These are phyloP conservation scores for Boletus eberwhitei DNA, from an alignment of 768 basidiomycete species.

Conservation along the genomic window DNA sequence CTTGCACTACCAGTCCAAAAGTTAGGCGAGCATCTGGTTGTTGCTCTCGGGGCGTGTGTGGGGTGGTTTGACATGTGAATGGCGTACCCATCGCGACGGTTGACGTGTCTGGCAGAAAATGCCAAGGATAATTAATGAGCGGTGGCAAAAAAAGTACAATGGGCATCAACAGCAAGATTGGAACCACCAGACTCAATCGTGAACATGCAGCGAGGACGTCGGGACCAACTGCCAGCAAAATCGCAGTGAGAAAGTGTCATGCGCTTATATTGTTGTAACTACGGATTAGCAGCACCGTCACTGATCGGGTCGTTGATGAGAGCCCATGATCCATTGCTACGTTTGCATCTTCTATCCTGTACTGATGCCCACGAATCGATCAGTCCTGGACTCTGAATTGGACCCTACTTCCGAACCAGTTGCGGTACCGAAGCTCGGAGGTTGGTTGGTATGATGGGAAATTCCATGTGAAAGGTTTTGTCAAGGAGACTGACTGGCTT, in stretches of 20 bases:
- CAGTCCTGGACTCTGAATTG: neutral
- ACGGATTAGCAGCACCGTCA: no score
- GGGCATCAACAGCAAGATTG: neutral
- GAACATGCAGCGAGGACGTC: neutral
- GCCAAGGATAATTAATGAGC: neutral
- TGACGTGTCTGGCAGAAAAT: conserved; percentile 3
- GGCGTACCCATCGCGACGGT: neutral
- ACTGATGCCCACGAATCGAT: neutral
- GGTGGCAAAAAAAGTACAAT: neutral
- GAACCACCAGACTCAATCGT: neutral
- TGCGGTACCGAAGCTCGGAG: neutral
- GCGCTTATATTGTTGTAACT: no score
- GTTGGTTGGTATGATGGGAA: conserved; percentile 1
- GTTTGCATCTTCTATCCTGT: conserved; percentile 1
- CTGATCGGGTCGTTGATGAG: no score
- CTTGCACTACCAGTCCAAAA: no score
- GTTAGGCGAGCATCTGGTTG: no score
- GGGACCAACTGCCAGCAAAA: no score
- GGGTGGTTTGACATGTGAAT: neutral
- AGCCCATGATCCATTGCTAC: no score
- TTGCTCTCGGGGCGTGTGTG: no score
- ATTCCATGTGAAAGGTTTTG: conserved; percentile 7
- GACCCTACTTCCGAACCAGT: neutral
- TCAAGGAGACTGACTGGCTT: neutral
- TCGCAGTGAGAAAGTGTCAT: no score